phyloP scores from a whole-genome alignment of 1,139 yeast species.

The Nadsonia starkeyi-henricii region DNA sequence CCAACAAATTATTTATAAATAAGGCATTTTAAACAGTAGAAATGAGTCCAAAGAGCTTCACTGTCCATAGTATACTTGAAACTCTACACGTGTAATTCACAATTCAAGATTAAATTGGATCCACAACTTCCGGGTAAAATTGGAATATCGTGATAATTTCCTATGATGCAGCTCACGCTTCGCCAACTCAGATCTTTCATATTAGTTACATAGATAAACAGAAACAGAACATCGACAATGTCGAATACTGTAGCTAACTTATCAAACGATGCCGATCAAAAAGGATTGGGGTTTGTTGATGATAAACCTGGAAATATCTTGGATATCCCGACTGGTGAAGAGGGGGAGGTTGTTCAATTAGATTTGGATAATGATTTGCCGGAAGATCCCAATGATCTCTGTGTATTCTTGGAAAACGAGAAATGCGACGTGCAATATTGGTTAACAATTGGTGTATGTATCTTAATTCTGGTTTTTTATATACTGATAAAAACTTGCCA shows the following conservation, averaged over 20 bases:
- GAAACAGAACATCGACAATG: constrained; percentile 1
- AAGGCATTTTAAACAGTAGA: too few species aligned
- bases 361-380: constrained; percentile 58
- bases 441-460: constrained; percentile 50
- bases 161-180: too few species aligned
- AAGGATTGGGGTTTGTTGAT: background rate
- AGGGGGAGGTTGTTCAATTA: constrained; percentile 28
- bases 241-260: constrained; percentile 1
- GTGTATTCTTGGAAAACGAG: constrained; percentile 65
- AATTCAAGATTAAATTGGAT: too few species aligned
- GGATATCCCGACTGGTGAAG: constrained; percentile 28
- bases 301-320: constrained; percentile 16
- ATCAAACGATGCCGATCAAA: constrained; percentile 7
- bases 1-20: too few species aligned
- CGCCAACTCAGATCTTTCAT: too few species aligned
- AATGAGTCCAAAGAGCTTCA: too few species aligned
- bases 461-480: constrained; percentile 7
- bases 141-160: too few species aligned
- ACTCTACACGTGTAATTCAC: too few species aligned
- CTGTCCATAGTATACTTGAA: too few species aligned
- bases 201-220: background rate
- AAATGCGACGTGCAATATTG: constrained; percentile 64
- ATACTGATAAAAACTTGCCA: background rate
- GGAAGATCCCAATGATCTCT: constrained; percentile 75
- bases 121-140: too few species aligned